Base-by-base conservation (phyloP, 441 rosid species). In the Pelargonium australe region DNA sequence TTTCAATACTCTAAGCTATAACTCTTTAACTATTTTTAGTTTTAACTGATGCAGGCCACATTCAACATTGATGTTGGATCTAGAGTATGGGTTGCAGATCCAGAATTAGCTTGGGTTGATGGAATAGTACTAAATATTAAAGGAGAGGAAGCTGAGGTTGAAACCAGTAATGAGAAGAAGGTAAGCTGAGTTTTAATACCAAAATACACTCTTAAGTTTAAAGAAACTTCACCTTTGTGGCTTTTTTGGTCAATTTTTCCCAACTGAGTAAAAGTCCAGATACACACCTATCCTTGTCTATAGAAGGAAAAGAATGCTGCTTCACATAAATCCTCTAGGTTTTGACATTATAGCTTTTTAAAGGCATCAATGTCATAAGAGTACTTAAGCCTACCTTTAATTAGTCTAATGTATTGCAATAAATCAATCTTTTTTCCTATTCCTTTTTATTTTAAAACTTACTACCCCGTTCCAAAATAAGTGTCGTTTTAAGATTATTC, bases 21-120 rank as follows among this genome's bases (percentile, higher is more conserved):
- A 58, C 63, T 58, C 31, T 58, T 28, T 7, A 9, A 19, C 19
- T 58, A 58, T 58, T 25, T 16, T 17, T 57, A 16, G 8, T 57
- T 20, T 61, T 61, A 25, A 23, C 64, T 12, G 64, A n/a, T 23
- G 64, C 87, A 91, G 96, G 96, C 83, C 78, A 85, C 94, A 2
- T 91, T 85, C 58, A 94, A 87, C 72, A 89, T 94, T 68, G 87
- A 84, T 72, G 96, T 87, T 3, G 94, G 94, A 72, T 91, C 96
- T 77, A 84, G 89, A 28, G 91, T 91, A 75, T 94, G 97, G 99
- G 85, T 79, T n/a, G 96, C 89, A 79, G 95, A 94, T 79, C 67
- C 83, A 13, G 90, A 82, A 0, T 47, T 69, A 55, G 91, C 97
- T 76, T 94, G 99, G 97, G 69, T 88, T 73, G 94, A 88, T 76